These are phyloP conservation scores for Hyaloperonospora brassicae DNA, from an alignment of 352 stramenopile species.

Conservation along the genomic window DNA sequence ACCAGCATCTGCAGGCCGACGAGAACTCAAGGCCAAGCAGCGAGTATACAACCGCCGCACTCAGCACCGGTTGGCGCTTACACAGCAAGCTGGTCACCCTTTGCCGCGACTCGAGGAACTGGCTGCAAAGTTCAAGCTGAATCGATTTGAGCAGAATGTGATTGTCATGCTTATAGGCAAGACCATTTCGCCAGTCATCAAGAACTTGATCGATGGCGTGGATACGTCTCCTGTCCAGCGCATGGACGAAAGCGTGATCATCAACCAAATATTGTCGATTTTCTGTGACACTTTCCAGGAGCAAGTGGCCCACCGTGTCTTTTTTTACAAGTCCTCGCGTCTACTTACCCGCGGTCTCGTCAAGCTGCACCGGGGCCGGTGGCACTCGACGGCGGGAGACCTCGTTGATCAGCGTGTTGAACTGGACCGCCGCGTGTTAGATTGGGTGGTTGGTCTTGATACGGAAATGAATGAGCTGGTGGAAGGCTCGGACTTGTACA, in stretches of 20 bases:
- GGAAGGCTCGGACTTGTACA: constrained; percentile 83
- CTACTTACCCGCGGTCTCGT: constrained; percentile 69
- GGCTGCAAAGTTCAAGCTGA: constrained; percentile 71
- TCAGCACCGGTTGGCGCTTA: constrained; percentile 52
- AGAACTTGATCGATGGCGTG: constrained; percentile 80
- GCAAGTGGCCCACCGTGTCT: constrained; percentile 77
- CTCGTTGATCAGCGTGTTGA: constrained; percentile 84
- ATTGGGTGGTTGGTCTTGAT: constrained; percentile 82
- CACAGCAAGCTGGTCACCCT: constrained; percentile 43
- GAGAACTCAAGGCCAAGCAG: constrained; percentile 84
- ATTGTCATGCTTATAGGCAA: constrained; percentile 88
- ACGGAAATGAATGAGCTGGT: constrained; percentile 88
- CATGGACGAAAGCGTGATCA: constrained; percentile 86
- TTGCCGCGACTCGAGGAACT: constrained; percentile 74
- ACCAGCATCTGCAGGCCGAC: constrained; percentile 46
- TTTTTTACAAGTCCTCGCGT: constrained; percentile 85
- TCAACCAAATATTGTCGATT: constrained; percentile 83
- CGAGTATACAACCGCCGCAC: constrained; percentile 66
- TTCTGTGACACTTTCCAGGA: constrained; percentile 87
- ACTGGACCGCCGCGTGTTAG: constrained; percentile 75
- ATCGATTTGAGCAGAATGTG: constrained; percentile 84
- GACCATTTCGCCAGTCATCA: constrained; percentile 85
- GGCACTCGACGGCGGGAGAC: constrained; percentile 75
- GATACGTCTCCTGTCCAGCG: constrained; percentile 78
- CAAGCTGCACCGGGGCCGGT: constrained; percentile 72